Evolutionary conservation across 441 rosid species (phyloP), one percentile per base, ranked within the genome.

Genomic region (Populus hybrid): DNA sequence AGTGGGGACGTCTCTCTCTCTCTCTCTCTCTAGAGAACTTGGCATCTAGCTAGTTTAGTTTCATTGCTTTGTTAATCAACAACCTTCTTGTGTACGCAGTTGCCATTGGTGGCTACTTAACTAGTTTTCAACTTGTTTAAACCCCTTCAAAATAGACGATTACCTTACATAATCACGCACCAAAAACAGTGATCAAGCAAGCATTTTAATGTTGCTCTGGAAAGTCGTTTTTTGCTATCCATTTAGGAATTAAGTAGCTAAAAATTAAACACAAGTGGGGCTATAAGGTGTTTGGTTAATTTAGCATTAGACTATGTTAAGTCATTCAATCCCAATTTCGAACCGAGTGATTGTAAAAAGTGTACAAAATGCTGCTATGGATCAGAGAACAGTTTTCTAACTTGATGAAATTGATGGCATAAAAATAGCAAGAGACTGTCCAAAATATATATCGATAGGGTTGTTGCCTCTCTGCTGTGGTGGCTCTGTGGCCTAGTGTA

Each of bases 1-100:
- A 42, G 85, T 81, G 82, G 83, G 87, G 85, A 79, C 86, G 12
- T 46, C 57, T 46, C 38, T 36, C 38, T 30, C 32, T 30, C 4
- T 28, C 30, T 28, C 30, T 30, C 32, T 28, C 30, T 40, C 46
- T 30, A 3, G 32, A 30, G 32, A 30, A 30, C 32, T 30, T 30
- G 32, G 32, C 32, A 30, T 30, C 32, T 30, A 30, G 32, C 65
- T 59, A n/a, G 64, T 59, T 59, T n/a, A 7, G 11, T 59, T n/a
- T 59, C 59, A 0, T 50, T 50, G 2, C 61, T 53, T 53, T 53
- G 1, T 53, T 53, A 28, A 30, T 30, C 4, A 3, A 30, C 32
- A 53, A 6, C 26, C 11, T 59, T n/a, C 24, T 0, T 8, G 24
- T 59, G 65, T 1, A 30, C 32, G 4, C 32, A 59, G 65, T 21